Percentiles rank a stretch among this genome's conserved stretches.
phyloP scores from a whole-genome alignment of 139 green algal genomes.

The Picochlorum sp. region DNA sequence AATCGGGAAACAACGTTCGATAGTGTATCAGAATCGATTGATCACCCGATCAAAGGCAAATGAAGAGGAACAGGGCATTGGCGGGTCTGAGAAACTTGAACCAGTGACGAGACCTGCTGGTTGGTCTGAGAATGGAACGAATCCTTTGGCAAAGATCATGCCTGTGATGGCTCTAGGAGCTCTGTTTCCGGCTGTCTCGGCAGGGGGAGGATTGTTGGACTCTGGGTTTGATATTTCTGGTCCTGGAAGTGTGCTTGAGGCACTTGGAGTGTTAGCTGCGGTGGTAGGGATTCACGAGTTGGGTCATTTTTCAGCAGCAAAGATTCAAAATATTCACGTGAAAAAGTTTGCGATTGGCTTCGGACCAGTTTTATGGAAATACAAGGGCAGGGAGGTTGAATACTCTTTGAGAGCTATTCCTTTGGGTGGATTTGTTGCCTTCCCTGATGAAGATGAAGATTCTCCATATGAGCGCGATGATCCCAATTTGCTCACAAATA shows the following conservation, averaged over 20 bases:
- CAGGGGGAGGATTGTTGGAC: not conserved
- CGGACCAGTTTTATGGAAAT: slow-evolving; percentile 71
- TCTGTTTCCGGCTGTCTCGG: not conserved
- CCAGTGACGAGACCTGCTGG: too few species aligned
- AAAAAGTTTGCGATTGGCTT: slow-evolving; percentile 94
- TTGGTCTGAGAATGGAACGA: too few species aligned
- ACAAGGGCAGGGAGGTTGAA: slow-evolving; percentile 74
- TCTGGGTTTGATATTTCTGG: slow-evolving; percentile 49
- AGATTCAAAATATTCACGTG: slow-evolving; percentile 84
- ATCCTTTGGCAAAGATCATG: too few species aligned
- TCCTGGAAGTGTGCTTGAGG: slow-evolving; percentile 46
- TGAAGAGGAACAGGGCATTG: too few species aligned
- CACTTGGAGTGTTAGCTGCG: slow-evolving; percentile 66
- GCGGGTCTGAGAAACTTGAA: too few species aligned
- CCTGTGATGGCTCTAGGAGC: not conserved
- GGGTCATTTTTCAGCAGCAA: slow-evolving; percentile 85
- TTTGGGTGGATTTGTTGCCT: slow-evolving; percentile 93
- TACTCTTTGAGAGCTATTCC: slow-evolving; percentile 87
- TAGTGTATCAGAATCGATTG: too few species aligned
- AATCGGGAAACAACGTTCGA: too few species aligned
- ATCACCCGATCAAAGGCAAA: too few species aligned
- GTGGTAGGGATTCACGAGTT: slow-evolving; percentile 89
- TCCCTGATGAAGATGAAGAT: slow-evolving; percentile 91
- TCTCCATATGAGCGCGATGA: slow-evolving; percentile 53
- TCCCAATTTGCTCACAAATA: slow-evolving; percentile 92